Evolutionary conservation across 1,284 basidiomycete genomes (phyloP).

Genomic region (Heterobasidion annosum): DNA sequence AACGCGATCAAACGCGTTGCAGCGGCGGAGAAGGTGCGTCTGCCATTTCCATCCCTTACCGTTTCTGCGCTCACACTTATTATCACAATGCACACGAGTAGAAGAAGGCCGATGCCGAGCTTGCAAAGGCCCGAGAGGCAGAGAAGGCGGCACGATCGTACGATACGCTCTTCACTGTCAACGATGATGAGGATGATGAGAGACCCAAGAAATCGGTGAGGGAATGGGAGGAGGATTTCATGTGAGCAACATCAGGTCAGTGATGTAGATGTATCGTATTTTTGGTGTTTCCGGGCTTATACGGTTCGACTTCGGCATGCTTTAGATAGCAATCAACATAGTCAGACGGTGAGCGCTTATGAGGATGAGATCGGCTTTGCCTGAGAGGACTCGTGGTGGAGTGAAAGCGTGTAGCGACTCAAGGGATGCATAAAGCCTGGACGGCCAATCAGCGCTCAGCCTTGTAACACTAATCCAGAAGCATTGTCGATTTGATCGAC

Average conservation of each 20-base stretch:
- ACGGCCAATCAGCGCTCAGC: too few relatives aligned
- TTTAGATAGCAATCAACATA: too few relatives aligned
- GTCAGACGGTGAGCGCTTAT: too few relatives aligned
- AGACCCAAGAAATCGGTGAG: constrained; percentile 40
- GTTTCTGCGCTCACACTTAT: neutral
- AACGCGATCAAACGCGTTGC: constrained; percentile 55
- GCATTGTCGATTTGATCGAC: too few relatives aligned
- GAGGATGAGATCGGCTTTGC: too few relatives aligned
- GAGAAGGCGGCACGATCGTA: constrained; percentile 77
- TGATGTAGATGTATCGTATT: neutral
- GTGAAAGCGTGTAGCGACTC: too few relatives aligned
- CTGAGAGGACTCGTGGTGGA: too few relatives aligned
- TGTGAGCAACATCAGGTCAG: constrained; percentile 14
- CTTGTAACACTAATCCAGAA: too few relatives aligned
- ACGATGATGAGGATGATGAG: constrained; percentile 36
- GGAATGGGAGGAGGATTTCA: constrained; percentile 52
- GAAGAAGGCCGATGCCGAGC: constrained; percentile 67
- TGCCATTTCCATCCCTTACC: neutral
- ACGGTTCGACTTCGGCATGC: too few relatives aligned
- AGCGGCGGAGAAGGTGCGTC: constrained; percentile 52
- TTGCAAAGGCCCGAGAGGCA: constrained; percentile 57
- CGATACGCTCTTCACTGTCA: constrained; percentile 48
- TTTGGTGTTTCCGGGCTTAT: too few relatives aligned
- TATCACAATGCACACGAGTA: constrained; percentile 16
- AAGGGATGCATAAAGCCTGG: too few relatives aligned